These are phyloP conservation scores for Umbilicus rupestris DNA, from an alignment of 164 flowering plant species.

Conservation along the genomic window DNA sequence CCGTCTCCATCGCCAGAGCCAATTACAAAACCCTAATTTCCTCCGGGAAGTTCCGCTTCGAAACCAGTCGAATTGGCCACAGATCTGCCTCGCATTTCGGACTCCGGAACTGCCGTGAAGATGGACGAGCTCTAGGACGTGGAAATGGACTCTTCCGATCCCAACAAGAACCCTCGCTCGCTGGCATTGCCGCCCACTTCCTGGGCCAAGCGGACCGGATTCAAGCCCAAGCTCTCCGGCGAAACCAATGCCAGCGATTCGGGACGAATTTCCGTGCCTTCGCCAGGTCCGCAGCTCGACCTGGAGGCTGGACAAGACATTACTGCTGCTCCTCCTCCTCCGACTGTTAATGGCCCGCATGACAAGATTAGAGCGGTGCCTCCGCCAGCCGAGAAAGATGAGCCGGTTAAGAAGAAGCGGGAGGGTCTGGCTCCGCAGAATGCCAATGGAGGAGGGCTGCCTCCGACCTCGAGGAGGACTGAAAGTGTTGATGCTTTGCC, in stretches of 20 bases:
- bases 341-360: neutral
- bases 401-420: constrained; percentile 30
- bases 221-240: constrained; percentile 79
- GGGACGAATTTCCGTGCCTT: constrained; percentile 33
- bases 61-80: neutral
- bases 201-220: constrained; percentile 89
- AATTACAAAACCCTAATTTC: neutral
- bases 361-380: neutral
- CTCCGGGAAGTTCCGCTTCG: no score
- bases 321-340: constrained; percentile 12
- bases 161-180: constrained; percentile 47
- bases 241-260: constrained; percentile 70
- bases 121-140: neutral
- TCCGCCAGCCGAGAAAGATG: neutral
- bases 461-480: constrained; percentile 10
- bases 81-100: constrained; percentile 1
- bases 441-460: constrained; percentile 28
- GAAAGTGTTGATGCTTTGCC: constrained; percentile 42
- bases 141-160: constrained; percentile 59
- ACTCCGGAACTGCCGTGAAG: neutral
- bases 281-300: constrained; percentile 29
- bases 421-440: constrained; percentile 16
- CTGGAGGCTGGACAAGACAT: constrained; percentile 58
- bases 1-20: neutral
- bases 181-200: constrained; percentile 47